Percentiles rank a stretch among this genome's conserved stretches.
These are phyloP conservation scores for Eremothecium cymbalariae DNA, from an alignment of 1,139 yeast genomes.

Conservation along the genomic window DNA sequence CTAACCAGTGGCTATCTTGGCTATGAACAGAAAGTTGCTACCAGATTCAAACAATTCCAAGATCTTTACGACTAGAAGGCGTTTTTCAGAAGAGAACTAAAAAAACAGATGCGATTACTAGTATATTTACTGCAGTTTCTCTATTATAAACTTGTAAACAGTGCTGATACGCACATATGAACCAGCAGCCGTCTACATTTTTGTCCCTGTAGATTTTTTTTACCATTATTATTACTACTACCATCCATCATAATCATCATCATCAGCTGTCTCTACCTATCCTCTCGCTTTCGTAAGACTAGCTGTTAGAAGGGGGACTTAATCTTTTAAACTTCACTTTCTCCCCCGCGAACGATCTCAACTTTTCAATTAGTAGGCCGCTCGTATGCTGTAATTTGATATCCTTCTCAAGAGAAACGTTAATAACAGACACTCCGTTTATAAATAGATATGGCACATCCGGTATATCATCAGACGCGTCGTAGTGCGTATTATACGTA, in stretches of 20 bases:
- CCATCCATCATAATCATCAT: too few relatives aligned
- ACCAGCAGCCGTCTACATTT: too few relatives aligned
- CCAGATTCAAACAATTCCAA: too few relatives aligned
- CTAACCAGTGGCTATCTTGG: slow-evolving; percentile 17
- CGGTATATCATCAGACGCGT: slow-evolving; percentile 5
- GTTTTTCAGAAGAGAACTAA: too few relatives aligned
- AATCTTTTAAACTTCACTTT: slow-evolving; percentile 16
- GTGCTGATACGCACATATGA: too few relatives aligned
- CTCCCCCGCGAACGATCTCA: slow-evolving; percentile 16
- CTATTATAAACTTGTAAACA: too few relatives aligned
- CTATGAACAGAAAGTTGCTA: background rate
- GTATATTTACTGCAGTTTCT: too few relatives aligned
- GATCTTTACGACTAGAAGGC: too few relatives aligned
- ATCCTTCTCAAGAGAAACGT: slow-evolving; percentile 15
- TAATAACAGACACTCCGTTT: slow-evolving; percentile 22
- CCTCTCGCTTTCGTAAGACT: slow-evolving; percentile 1
- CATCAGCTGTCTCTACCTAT: too few relatives aligned
- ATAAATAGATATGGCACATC: slow-evolving; percentile 22
- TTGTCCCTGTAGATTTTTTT: too few relatives aligned
- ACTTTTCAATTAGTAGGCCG: slow-evolving; percentile 13
- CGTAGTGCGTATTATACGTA: slow-evolving; percentile 3
- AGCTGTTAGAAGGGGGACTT: slow-evolving; percentile 23
- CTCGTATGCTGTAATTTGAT: slow-evolving; percentile 13
- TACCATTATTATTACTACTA: too few relatives aligned
- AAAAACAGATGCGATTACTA: too few relatives aligned